Percentiles rank a stretch among this genome's conserved stretches.
Evolutionary conservation across 129 eudicot genomes (phyloP).

Genomic region (Flaveria robusta): DNA sequence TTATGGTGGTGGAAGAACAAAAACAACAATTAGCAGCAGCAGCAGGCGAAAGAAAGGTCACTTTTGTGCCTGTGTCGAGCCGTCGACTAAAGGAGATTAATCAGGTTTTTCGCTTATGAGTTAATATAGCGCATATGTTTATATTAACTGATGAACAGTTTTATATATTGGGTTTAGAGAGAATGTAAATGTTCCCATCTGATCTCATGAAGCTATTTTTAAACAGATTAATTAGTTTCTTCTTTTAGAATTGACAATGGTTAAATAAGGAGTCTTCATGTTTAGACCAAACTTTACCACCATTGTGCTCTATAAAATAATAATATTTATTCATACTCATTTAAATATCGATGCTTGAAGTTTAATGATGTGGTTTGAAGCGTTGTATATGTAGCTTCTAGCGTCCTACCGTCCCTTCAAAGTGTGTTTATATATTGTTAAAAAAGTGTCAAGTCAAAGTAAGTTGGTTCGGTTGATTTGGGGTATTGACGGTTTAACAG

Average conservation of each 20-base stretch:
- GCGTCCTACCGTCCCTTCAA: too few relatives aligned
- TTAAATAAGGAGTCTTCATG: background rate
- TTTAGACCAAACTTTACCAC: background rate
- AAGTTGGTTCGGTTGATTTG: too few relatives aligned
- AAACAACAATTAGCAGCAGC: background rate
- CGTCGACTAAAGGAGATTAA: conserved; percentile 59
- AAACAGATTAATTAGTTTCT: conserved; percentile 17
- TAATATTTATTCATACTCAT: background rate
- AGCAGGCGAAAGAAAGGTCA: conserved; percentile 38
- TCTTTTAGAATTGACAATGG: background rate
- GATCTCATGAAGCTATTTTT: conserved; percentile 31
- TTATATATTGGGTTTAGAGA: conserved; percentile 1
- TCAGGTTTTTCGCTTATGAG: conserved; percentile 3
- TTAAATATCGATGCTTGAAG: background rate
- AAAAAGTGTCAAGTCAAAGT: too few relatives aligned
- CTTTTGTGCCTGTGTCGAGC: conserved; percentile 79
- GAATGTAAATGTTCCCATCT: conserved; percentile 19
- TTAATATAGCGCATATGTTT: conserved; percentile 22
- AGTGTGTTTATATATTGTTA: too few relatives aligned
- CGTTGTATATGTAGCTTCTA: too few relatives aligned
- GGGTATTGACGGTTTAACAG: too few relatives aligned
- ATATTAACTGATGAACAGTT: background rate
- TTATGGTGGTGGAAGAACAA: conserved; percentile 50
- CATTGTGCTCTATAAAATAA: background rate
- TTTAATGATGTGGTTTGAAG: too few relatives aligned